phyloP scores from a whole-genome alignment of 768 basidiomycete genomes.

The Phaffia tasmanica region DNA sequence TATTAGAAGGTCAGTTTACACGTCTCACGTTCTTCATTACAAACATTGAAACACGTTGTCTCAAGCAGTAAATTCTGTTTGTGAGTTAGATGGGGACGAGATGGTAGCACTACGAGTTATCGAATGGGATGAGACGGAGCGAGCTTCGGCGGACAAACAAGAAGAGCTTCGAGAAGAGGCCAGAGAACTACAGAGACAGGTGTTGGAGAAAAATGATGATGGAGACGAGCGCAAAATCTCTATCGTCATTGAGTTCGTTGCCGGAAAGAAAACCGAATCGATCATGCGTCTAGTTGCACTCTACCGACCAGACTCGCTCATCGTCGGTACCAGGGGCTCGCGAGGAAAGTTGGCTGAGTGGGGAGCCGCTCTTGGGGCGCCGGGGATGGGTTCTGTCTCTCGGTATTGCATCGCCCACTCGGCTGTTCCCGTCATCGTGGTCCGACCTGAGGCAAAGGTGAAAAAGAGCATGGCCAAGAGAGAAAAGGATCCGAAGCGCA shows the following conservation, averaged over 20 bases:
- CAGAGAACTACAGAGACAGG: constrained; percentile 59
- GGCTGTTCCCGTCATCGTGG: constrained; percentile 91
- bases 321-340: constrained; percentile 80
- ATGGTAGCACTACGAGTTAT: constrained; percentile 82
- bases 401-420: constrained; percentile 72
- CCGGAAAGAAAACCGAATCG: constrained; percentile 76
- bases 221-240: constrained; percentile 68
- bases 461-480: constrained; percentile 75
- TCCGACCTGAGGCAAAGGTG: constrained; percentile 55
- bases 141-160: constrained; percentile 28
- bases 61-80: too few relatives aligned
- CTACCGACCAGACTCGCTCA: constrained; percentile 55
- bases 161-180: constrained; percentile 62
- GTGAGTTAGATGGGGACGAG: constrained; percentile 58
- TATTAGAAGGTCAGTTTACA: constrained; percentile 43
- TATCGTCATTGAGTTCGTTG: constrained; percentile 85
- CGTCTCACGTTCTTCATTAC: too few relatives aligned
- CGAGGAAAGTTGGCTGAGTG: constrained; percentile 48
- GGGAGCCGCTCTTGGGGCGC: constrained; percentile 46
- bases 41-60: too few relatives aligned
- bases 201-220: constrained; percentile 68
- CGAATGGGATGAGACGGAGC: constrained; percentile 61
- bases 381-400: constrained; percentile 54
- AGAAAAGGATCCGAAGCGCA: constrained; percentile 75
- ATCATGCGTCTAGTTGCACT: constrained; percentile 81